Evolutionary conservation across 2,329 filamentous ascomycete genomes (phyloP).

Genomic region (Diaporthe longicolla): DNA sequence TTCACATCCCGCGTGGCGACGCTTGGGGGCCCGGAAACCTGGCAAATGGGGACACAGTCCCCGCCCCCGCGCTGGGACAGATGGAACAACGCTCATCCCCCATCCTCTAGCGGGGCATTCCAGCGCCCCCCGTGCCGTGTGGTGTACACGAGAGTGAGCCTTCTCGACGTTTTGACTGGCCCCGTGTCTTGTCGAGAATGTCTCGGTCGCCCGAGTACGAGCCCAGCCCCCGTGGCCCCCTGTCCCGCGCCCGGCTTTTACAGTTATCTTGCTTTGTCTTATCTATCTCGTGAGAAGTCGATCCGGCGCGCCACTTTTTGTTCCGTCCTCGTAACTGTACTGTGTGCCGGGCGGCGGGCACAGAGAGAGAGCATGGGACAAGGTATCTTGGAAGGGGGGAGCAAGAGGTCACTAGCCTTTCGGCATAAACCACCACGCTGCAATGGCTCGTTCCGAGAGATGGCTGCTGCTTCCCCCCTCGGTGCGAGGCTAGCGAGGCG

Average conservation of each 20-base stretch:
- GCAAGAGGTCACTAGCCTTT: constrained; percentile 6
- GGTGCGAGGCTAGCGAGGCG: not conserved
- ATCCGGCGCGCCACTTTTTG: constrained; percentile 2
- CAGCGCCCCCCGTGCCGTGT: constrained; percentile 4
- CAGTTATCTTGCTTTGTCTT: not conserved
- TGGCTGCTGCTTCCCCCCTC: not conserved
- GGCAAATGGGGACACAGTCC: not conserved
- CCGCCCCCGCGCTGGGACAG: constrained; percentile 11
- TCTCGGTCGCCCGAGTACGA: constrained; percentile 21
- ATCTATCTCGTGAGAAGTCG: constrained; percentile 3
- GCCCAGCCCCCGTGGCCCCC: constrained; percentile 13
- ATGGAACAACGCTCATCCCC: constrained; percentile 25
- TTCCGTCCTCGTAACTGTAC: not conserved
- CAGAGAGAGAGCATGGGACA: not conserved
- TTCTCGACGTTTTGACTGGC: constrained; percentile 3
- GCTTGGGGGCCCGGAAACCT: constrained; percentile 25
- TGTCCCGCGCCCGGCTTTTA: not conserved
- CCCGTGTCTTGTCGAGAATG: constrained; percentile 19
- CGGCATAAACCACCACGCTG: constrained; percentile 29
- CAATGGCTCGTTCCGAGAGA: constrained; percentile 32
- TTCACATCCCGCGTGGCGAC: not conserved
- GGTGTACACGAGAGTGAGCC: constrained; percentile 1
- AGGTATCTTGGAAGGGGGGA: too few relatives aligned
- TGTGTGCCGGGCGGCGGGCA: not conserved
- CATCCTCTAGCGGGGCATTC: constrained; percentile 5